Evolutionary conservation across 2,329 filamentous ascomycete genomes (phyloP).

Genomic region (Botrytis pseudocinerea): DNA sequence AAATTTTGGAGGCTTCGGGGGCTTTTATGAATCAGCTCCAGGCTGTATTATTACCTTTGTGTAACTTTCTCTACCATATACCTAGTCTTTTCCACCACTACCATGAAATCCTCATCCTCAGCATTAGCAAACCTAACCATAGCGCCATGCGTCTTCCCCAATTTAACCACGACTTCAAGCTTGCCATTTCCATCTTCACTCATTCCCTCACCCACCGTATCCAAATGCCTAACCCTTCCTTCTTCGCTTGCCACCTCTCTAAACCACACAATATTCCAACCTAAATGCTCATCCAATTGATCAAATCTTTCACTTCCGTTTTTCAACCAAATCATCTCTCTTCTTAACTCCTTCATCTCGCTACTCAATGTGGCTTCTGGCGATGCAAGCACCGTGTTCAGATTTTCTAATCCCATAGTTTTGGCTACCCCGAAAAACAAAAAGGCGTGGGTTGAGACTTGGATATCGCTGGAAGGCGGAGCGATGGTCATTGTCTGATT

Average conservation of each 20-base stretch:
- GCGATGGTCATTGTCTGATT: neutral
- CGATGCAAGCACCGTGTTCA: neutral
- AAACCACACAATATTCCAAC: constrained; percentile 7
- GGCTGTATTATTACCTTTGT: neutral
- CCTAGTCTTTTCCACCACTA: neutral
- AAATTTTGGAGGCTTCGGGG: neutral
- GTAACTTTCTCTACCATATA: neutral
- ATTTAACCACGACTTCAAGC: neutral
- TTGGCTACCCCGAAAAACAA: constrained; percentile 15
- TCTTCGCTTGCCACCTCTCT: neutral
- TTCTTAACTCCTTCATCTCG: constrained; percentile 10
- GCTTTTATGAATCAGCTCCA: neutral
- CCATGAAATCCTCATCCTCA: constrained; percentile 13
- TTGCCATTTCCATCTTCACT: neutral
- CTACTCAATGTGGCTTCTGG: constrained; percentile 1
- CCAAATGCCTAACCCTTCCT: neutral
- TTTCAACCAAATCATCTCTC: constrained; percentile 8
- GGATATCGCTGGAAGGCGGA: neutral
- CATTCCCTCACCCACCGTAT: neutral
- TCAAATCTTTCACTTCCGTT: constrained; percentile 7
- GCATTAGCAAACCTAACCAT: neutral
- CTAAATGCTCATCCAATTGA: neutral
- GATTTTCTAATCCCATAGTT: constrained; percentile 16
- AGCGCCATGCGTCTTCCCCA: constrained; percentile 9
- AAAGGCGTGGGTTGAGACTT: constrained; percentile 9